These are phyloP conservation scores for Solanum pinnatisectum DNA, from an alignment of 257 asterid genomes.

Conservation along the genomic window DNA sequence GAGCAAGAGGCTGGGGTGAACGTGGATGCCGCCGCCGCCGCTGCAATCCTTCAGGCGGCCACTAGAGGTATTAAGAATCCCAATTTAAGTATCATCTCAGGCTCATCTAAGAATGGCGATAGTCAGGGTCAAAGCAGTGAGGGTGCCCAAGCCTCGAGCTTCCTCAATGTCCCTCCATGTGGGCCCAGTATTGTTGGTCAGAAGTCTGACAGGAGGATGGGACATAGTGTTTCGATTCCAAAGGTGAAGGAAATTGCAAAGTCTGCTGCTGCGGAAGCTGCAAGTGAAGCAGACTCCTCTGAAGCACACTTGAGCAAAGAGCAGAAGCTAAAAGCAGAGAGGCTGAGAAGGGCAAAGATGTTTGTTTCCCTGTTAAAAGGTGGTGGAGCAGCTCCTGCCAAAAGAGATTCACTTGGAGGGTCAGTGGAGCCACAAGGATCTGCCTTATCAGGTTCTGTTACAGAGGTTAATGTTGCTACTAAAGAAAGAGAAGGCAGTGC, in stretches of 20 bases:
- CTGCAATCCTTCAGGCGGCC: conserved; percentile 92
- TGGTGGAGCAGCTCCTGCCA: conserved; percentile 40
- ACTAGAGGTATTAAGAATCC: conserved; percentile 62
- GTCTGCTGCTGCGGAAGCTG: conserved; percentile 20
- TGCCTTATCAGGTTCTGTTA: conserved; percentile 16
- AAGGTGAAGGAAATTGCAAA: conserved; percentile 3
- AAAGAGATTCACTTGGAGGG: conserved; percentile 40
- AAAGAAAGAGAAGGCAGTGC: conserved; percentile 38
- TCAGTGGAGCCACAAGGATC: conserved; percentile 55
- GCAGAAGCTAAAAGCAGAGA: conserved; percentile 79
- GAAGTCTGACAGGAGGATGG: conserved; percentile 9
- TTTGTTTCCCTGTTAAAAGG: conserved; percentile 75
- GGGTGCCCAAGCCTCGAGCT: conserved; percentile 14
- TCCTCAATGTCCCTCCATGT: background rate
- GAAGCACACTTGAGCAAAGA: conserved; percentile 50
- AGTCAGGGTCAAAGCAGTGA: conserved; percentile 17
- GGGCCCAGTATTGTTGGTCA: background rate
- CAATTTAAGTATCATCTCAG: conserved; percentile 23
- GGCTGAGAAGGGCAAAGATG: conserved; percentile 82
- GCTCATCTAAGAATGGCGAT: conserved; percentile 13
- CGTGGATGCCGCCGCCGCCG: conserved; percentile 74
- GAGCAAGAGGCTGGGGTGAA: conserved; percentile 38
- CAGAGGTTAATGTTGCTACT: conserved; percentile 18
- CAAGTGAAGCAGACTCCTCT: conserved; percentile 29
- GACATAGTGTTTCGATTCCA: background rate